A percentile compares a stretch with the other conserved stretches of the same genome.
Conservation (phyloP, 768 basidiomycete species). For the Crucibulum laeve region DNA sequence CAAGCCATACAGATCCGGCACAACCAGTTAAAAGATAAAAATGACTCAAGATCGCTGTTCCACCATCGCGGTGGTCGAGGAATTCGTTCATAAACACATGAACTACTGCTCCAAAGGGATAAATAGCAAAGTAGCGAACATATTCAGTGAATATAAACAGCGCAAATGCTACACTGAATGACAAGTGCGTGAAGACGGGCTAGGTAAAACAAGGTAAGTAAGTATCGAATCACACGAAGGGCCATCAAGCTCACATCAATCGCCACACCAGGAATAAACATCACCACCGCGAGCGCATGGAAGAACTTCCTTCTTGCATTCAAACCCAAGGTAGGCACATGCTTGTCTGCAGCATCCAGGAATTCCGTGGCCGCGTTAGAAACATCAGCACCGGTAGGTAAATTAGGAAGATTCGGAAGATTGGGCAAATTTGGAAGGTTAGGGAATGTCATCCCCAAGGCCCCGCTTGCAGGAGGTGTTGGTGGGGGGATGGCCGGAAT, state of each 20-base stretch:
- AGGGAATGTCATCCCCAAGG: slow-evolving; percentile 36
- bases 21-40: slow-evolving; percentile 97
- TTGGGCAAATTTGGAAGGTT: slow-evolving; percentile 48
- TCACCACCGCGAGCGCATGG: slow-evolving; percentile 90
- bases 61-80: slow-evolving; percentile 89
- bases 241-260: slow-evolving; percentile 68
- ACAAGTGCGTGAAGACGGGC: slow-evolving; percentile 95
- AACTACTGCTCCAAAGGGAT: slow-evolving; percentile 89
- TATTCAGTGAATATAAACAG: slow-evolving; percentile 96
- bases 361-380: slow-evolving; percentile 60
- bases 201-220: slow-evolving; percentile 26
- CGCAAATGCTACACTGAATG: slow-evolving; percentile 93
- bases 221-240: slow-evolving; percentile 5
- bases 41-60: slow-evolving; percentile 95
- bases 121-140: slow-evolving; percentile 96
- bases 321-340: slow-evolving; percentile 82
- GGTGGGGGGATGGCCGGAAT: slow-evolving; percentile 2
- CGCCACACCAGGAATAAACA: slow-evolving; percentile 94
- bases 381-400: slow-evolving; percentile 38
- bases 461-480: slow-evolving; percentile 13
- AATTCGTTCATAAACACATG: slow-evolving; percentile 99
- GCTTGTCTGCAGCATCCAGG: slow-evolving; percentile 85
- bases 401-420: slow-evolving; percentile 43
- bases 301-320: slow-evolving; percentile 97
- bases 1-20: slow-evolving; percentile 92